A percentile compares a stretch with the other conserved stretches of the same genome.
Conservation (phyloP, 2,329 filamentous ascomycete genomes). For the Claviceps purpurea region DNA sequence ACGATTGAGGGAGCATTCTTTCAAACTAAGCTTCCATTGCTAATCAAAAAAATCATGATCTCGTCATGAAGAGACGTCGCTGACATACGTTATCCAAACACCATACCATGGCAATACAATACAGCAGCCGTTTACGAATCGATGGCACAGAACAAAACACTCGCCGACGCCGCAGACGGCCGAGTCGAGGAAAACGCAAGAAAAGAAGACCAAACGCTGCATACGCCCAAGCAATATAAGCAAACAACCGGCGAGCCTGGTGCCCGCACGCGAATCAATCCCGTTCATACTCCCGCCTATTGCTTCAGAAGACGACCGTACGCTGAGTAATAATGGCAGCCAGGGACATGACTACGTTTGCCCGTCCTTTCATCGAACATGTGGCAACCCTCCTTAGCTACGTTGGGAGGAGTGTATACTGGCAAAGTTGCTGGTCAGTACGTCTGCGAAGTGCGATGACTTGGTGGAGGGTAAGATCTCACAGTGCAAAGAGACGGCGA, state of each 20-base stretch:
- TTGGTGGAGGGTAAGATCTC: constrained; percentile 17
- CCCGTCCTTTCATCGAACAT: constrained; percentile 71
- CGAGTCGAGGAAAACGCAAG: background rate
- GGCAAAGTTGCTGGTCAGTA: constrained; percentile 17
- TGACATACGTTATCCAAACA: background rate
- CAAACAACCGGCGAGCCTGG: background rate
- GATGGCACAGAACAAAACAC: background rate
- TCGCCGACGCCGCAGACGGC: background rate
- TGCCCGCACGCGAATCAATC: background rate
- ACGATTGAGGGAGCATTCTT: constrained; percentile 1
- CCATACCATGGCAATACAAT: constrained; percentile 1
- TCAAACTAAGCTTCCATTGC: constrained; percentile 10
- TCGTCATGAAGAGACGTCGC: constrained; percentile 4
- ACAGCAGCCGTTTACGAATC: background rate
- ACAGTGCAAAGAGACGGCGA: constrained; percentile 74
- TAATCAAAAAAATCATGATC: constrained; percentile 8
- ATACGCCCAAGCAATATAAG: constrained; percentile 1
- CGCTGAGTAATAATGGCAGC: constrained; percentile 58
- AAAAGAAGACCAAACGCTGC: constrained; percentile 4
- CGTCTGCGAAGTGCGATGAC: constrained; percentile 11
- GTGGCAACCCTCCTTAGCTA: constrained; percentile 67
- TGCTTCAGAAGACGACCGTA: constrained; percentile 38
- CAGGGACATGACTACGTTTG: constrained; percentile 55
- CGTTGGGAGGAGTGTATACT: constrained; percentile 83
- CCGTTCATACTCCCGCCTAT: constrained; percentile 8